phyloP scores from a whole-genome alignment of 805 yeast species.

The Candida montana region DNA sequence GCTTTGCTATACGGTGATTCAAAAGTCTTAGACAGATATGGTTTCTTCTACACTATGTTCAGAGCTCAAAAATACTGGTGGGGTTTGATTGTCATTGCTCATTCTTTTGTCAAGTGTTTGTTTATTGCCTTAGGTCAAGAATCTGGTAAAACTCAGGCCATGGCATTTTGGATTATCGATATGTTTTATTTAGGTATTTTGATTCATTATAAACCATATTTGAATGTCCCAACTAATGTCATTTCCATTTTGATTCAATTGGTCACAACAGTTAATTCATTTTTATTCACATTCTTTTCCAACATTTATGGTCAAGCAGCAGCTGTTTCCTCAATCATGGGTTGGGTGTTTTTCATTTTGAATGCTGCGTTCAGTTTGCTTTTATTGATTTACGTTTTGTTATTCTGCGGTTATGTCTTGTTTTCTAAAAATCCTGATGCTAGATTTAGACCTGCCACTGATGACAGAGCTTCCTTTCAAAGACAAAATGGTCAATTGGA shows the following conservation, averaged over 20 bases:
- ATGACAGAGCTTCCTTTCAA: slow-evolving; percentile 90
- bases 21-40: slow-evolving; percentile 67
- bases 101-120: slow-evolving; percentile 59
- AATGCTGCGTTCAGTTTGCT: slow-evolving; percentile 85
- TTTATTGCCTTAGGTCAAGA: slow-evolving; percentile 76
- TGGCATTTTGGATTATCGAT: slow-evolving; percentile 73
- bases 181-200: slow-evolving; percentile 60
- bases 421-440: slow-evolving; percentile 85
- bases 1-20: slow-evolving; percentile 80
- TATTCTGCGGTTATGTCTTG: slow-evolving; percentile 55
- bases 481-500: slow-evolving; percentile 28
- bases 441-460: slow-evolving; percentile 81
- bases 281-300: slow-evolving; percentile 81
- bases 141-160: slow-evolving; percentile 76
- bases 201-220: slow-evolving; percentile 64
- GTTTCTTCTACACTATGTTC: slow-evolving; percentile 87
- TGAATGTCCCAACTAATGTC: slow-evolving; percentile 78
- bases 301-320: slow-evolving; percentile 77
- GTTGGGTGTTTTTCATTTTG: slow-evolving; percentile 80
- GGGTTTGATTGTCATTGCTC: slow-evolving; percentile 57
- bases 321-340: slow-evolving; percentile 80
- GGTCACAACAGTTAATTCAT: slow-evolving; percentile 72
- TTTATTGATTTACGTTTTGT: slow-evolving; percentile 63
- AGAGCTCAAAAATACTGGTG: slow-evolving; percentile 80
- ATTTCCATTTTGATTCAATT: slow-evolving; percentile 67